Base-by-base conservation (phyloP, 176 grass and related monocot species). In the Oryza longistaminata region DNA sequence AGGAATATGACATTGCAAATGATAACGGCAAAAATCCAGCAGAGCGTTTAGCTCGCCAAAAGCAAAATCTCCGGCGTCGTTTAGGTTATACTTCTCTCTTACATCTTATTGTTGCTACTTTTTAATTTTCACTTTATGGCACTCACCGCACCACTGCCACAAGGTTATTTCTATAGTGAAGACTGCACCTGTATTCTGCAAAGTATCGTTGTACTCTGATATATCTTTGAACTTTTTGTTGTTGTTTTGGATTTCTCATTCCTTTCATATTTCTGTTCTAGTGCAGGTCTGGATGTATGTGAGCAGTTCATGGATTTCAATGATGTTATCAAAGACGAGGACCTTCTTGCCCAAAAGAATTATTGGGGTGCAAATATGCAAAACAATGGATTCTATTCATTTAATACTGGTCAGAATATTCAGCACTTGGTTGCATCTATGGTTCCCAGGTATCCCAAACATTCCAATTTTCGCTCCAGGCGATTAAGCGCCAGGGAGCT, bases 261-360 rank as follows among this genome's bases (percentile, higher is more conserved):
- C 64, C 81, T 72, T 17, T 68, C 61, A 48, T 25, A 17, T 71
- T 64, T 87, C 65, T 83, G 70, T 86, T 83, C 70, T 74, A 88
- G 53, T 85, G 74, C 90, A 97, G 95, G 96, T 82, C 88, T 99
- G 75, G 93, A 99, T 99, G 88, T 92, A n/a, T 99, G 93, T 52
- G 96, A 99, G 91, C 96, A 96, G 78, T 99, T 99, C 83, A 99
- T 99, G 96, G 96, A 99, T 93, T 88, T 99, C 66, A 94, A 76
- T 78, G 96, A 99, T 81, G 93, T 99, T 87, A 82, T 99, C 45
- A 99, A 90, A 75, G 96, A 99, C 75, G 96, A 99, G 82, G 96
- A 99, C 85, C 93, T 99, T 77, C 87, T 99, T 85, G 79, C 91
- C 58, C 93, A 95, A 64, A 95, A 84, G 66, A 68, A 48, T 72